phyloP scores from a whole-genome alignment of 495 filamentous ascomycete species.

The Geopyxis carbonaria region DNA sequence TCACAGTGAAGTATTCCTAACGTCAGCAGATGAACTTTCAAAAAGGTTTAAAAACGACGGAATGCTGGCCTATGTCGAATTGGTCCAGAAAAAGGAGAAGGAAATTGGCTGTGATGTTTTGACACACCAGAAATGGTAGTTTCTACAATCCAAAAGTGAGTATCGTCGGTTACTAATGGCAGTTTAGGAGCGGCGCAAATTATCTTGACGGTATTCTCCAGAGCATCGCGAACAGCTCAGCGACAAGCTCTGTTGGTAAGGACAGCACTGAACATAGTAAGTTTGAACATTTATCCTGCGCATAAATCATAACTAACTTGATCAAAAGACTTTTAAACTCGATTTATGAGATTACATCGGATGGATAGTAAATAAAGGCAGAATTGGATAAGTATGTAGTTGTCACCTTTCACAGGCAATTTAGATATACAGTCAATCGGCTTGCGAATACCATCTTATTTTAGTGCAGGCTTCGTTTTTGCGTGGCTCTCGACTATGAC shows the following conservation, averaged over 20 bases:
- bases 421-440: too few species aligned
- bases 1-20: not conserved
- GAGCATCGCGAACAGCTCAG: conserved; percentile 65
- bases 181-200: conserved; percentile 48
- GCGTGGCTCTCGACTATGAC: too few species aligned
- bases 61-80: conserved; percentile 87
- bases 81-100: conserved; percentile 79
- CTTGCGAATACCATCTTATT: too few species aligned
- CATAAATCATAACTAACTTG: too few species aligned
- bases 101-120: conserved; percentile 85
- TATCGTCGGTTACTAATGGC: conserved; percentile 1
- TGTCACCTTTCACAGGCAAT: too few species aligned
- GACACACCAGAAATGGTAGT: conserved; percentile 85
- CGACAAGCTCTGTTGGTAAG: conserved; percentile 30
- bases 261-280: conserved; percentile 34
- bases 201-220: conserved; percentile 91
- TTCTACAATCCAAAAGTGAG: too few species aligned
- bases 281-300: too few species aligned
- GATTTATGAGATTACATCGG: too few species aligned
- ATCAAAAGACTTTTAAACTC: too few species aligned
- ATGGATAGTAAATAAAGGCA: too few species aligned
- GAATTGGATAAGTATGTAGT: too few species aligned
- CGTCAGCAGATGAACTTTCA: conserved; percentile 60
- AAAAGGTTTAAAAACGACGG: conserved; percentile 70
- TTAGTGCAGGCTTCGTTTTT: too few species aligned